A percentile compares a stretch with the other conserved stretches of the same genome.
Evolutionary conservation across 2,329 filamentous ascomycete species (phyloP).

Genomic region (Penicillium sp.): DNA sequence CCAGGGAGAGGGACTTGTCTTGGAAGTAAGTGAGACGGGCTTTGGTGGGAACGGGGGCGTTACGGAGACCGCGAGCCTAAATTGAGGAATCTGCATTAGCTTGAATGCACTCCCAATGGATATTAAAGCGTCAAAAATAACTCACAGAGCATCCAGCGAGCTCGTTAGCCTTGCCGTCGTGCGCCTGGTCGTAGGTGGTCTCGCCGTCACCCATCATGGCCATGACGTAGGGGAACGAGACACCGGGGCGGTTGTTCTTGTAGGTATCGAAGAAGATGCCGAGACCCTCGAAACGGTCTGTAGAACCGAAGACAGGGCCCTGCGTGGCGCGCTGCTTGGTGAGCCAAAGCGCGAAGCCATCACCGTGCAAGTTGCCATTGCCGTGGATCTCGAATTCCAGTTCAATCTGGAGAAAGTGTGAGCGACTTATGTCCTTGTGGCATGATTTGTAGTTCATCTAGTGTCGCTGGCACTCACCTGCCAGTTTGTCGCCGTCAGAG

Average conservation of each 20-base stretch:
- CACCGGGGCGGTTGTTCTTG: constrained; percentile 97
- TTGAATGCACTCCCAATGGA: neutral
- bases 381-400: constrained; percentile 94
- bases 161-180: constrained; percentile 91
- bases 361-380: constrained; percentile 84
- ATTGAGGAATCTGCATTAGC: neutral
- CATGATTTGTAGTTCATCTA: neutral
- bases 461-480: constrained; percentile 60
- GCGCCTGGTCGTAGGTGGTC: constrained; percentile 85
- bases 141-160: constrained; percentile 84
- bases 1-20: constrained; percentile 85
- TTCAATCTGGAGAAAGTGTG: constrained; percentile 60
- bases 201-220: constrained; percentile 94
- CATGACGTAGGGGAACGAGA: constrained; percentile 97
- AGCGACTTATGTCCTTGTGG: neutral
- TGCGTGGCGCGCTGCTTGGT: constrained; percentile 83
- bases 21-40: constrained; percentile 92
- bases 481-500: constrained; percentile 97
- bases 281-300: constrained; percentile 88
- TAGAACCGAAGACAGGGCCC: constrained; percentile 84
- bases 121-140: neutral
- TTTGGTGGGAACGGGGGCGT: constrained; percentile 76
- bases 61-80: constrained; percentile 79
- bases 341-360: constrained; percentile 97
- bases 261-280: constrained; percentile 98